Percentiles rank a stretch among this genome's conserved stretches.
Evolutionary conservation across 208 protist genomes (phyloP).

Genomic region (Wallacemonas sp.): DNA sequence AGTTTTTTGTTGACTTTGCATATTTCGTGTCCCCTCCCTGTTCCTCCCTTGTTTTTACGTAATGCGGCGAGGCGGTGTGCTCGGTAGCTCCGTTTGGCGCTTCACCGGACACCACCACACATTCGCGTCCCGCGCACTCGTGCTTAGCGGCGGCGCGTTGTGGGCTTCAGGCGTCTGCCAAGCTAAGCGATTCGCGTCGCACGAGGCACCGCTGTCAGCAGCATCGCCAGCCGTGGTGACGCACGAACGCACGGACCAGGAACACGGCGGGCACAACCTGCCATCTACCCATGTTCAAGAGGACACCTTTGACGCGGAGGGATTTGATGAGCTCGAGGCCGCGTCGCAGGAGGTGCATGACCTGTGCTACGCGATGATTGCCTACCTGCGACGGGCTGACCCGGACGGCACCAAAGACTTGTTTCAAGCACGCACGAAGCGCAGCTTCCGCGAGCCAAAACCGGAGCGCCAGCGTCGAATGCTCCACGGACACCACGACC

Average conservation of each 20-base stretch:
- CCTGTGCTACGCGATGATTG: conserved; percentile 81
- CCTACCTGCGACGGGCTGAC: conserved; percentile 64
- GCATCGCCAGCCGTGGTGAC: too few relatives aligned
- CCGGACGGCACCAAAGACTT: conserved; percentile 50
- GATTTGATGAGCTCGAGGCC: conserved; percentile 90
- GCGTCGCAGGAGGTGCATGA: conserved; percentile 90
- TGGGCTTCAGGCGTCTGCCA: too few relatives aligned
- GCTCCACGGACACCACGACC: conserved; percentile 61
- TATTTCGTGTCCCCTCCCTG: too few relatives aligned
- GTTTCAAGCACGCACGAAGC: conserved; percentile 67
- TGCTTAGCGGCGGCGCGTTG: too few relatives aligned
- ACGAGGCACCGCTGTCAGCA: too few relatives aligned
- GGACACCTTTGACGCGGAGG: conserved; percentile 25
- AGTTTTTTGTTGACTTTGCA: too few relatives aligned
- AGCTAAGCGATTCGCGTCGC: too few relatives aligned
- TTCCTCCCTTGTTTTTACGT: too few relatives aligned
- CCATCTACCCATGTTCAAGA: background rate
- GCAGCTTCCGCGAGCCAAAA: conserved; percentile 72
- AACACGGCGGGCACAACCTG: background rate
- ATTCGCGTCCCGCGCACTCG: too few relatives aligned
- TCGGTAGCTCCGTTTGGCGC: too few relatives aligned
- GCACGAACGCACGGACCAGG: background rate
- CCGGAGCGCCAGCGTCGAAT: conserved; percentile 67
- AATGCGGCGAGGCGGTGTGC: too few relatives aligned
- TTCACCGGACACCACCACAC: too few relatives aligned